Evolutionary conservation across 2,329 filamentous ascomycete genomes (phyloP).

Genomic region (Tolypocladium capitatum): DNA sequence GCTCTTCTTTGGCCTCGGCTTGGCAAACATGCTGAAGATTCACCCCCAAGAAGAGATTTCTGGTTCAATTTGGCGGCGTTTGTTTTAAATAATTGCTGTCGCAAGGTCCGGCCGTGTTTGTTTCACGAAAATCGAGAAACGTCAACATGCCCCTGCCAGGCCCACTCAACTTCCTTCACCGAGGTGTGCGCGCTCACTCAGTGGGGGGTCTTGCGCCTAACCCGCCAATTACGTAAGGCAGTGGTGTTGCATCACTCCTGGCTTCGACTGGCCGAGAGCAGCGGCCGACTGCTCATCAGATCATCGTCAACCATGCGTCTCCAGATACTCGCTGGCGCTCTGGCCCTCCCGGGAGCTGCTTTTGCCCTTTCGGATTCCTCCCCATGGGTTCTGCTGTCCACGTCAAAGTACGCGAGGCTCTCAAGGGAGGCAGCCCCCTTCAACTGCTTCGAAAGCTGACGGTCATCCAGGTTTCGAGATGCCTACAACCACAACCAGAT

Average conservation of each 20-base stretch:
- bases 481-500: conserved; percentile 26
- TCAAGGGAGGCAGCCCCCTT: conserved; percentile 1
- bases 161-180: neutral
- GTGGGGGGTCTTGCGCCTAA: conserved; percentile 8
- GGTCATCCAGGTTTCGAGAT: conserved; percentile 18
- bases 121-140: too few species aligned
- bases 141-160: neutral
- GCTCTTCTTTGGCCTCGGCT: conserved; percentile 45
- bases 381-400: conserved; percentile 82
- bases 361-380: conserved; percentile 75
- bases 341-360: conserved; percentile 43
- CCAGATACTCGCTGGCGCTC: conserved; percentile 33
- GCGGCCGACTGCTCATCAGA: neutral
- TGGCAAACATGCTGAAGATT: conserved; percentile 33
- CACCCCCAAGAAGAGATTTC: neutral
- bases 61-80: neutral
- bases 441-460: conserved; percentile 3
- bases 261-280: too few species aligned
- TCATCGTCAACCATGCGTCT: conserved; percentile 35
- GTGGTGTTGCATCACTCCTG: conserved; percentile 11
- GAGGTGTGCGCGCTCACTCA: conserved; percentile 4
- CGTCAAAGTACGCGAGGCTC: conserved; percentile 50
- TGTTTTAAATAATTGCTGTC: too few species aligned
- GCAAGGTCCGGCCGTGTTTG: neutral
- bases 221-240: conserved; percentile 14